Conservation (phyloP, 768 basidiomycete genomes). For the Phlebiopsis flavidoalba region DNA sequence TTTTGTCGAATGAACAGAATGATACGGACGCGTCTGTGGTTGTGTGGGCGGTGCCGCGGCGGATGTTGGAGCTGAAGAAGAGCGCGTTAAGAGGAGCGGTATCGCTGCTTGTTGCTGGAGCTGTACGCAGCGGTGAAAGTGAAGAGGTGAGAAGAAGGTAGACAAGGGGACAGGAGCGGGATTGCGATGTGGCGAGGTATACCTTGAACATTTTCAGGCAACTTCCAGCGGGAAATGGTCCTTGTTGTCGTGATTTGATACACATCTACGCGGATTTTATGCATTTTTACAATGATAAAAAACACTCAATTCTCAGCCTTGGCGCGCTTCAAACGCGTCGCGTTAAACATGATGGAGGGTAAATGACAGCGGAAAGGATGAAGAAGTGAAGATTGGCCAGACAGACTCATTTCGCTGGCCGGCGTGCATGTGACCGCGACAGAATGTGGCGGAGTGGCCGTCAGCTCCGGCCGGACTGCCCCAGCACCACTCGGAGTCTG, state of each 20-base stretch:
- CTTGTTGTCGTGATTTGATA: not conserved
- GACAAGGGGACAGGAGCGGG: constrained; percentile 52
- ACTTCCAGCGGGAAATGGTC: not conserved
- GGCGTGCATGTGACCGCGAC: constrained; percentile 8
- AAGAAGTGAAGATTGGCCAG: not conserved
- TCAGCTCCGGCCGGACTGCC: not conserved
- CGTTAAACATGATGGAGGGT: not conserved
- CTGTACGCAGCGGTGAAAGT: constrained; percentile 46
- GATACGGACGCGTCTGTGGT: constrained; percentile 5
- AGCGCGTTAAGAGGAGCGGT: constrained; percentile 43
- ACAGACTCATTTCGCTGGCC: not conserved
- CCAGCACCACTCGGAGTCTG: not conserved
- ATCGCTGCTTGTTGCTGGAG: constrained; percentile 46
- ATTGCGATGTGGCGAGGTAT: constrained; percentile 70
- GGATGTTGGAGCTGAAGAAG: constrained; percentile 26
- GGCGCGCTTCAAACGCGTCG: no score
- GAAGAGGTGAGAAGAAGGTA: constrained; percentile 50
- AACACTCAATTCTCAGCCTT: not conserved
- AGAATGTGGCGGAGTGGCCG: constrained; percentile 1
- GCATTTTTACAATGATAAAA: not conserved
- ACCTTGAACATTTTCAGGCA: constrained; percentile 27
- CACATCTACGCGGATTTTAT: not conserved
- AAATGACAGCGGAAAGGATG: not conserved
- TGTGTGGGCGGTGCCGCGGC: constrained; percentile 10
- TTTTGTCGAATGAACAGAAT: constrained; percentile 21